Percentiles rank a stretch among this genome's conserved stretches.
Conservation (phyloP, 371 early-diverging fungal genomes). For the Mucor velutinosus region DNA sequence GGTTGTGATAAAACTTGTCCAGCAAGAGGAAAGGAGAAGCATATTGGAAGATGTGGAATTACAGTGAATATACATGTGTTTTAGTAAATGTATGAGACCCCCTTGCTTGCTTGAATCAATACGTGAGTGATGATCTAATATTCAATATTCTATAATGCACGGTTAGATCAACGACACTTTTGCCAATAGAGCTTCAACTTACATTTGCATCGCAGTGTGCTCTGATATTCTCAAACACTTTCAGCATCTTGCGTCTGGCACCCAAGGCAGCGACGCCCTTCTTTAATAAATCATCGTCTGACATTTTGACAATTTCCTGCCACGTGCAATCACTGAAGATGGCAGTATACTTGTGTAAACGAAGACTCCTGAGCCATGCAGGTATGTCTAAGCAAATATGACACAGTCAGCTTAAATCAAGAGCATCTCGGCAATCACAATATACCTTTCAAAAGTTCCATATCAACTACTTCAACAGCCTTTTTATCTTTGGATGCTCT, state of each 20-base stretch:
- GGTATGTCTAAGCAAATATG: conserved; percentile 71
- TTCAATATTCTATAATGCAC: conserved; percentile 17
- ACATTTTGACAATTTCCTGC: conserved; percentile 85
- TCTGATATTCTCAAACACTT: conserved; percentile 89
- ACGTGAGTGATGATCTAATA: conserved; percentile 6
- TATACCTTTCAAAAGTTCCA: conserved; percentile 71
- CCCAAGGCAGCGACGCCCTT: conserved; percentile 94
- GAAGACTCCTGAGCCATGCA: conserved; percentile 84
- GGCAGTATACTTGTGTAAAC: conserved; percentile 90
- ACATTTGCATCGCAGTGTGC: conserved; percentile 54
- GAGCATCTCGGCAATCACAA: too few relatives aligned
- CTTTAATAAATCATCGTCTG: conserved; percentile 78
- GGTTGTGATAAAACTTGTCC: conserved; percentile 5
- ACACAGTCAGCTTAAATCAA: neutral
- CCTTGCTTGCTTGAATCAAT: neutral
- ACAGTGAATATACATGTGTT: neutral
- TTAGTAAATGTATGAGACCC: neutral
- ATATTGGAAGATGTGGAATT: neutral
- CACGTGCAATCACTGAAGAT: conserved; percentile 79
- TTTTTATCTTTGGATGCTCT: conserved; percentile 67
- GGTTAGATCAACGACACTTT: neutral
- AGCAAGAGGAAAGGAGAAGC: neutral
- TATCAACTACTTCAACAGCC: conserved; percentile 70
- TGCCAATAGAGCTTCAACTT: conserved; percentile 14
- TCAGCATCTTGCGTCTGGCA: conserved; percentile 94